phyloP scores from a whole-genome alignment of 1,139 yeast species.

The Blastobotrys indianensis region DNA sequence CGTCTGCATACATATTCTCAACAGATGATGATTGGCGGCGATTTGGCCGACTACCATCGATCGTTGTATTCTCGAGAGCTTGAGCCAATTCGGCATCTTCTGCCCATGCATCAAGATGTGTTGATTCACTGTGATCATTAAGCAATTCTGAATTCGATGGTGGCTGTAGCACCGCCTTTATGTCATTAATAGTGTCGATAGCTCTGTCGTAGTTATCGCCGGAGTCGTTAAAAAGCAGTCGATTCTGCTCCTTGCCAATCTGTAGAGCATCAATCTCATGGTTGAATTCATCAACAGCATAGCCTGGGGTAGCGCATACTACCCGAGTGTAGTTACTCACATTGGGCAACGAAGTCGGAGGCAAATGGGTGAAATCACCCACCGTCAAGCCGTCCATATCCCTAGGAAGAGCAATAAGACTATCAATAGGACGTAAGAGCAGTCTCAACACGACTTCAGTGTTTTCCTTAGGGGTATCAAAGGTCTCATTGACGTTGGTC shows the following conservation, averaged over 20 bases:
- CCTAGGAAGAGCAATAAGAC: constrained; percentile 59
- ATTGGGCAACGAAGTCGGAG: constrained; percentile 8
- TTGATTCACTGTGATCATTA: neutral
- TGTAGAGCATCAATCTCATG: constrained; percentile 49
- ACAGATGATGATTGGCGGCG: neutral
- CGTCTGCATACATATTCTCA: constrained; percentile 26
- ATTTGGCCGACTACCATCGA: too few species aligned
- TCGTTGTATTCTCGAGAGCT: too few species aligned
- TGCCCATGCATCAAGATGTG: neutral
- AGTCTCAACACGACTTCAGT: constrained; percentile 58
- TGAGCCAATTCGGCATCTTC: too few species aligned
- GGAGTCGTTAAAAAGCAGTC: constrained; percentile 52
- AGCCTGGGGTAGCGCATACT: constrained; percentile 55
- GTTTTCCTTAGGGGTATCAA: constrained; percentile 56
- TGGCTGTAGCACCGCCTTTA: constrained; percentile 29
- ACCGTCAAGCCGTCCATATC: constrained; percentile 14
- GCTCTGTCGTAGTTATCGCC: constrained; percentile 57
- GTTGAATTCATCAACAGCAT: constrained; percentile 48
- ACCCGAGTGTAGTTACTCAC: constrained; percentile 46
- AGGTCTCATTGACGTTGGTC: constrained; percentile 50
- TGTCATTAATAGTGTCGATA: constrained; percentile 44
- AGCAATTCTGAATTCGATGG: neutral
- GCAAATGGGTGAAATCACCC: constrained; percentile 16
- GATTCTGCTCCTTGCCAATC: constrained; percentile 50
- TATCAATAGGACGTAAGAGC: constrained; percentile 63